Evolutionary conservation across 2,329 filamentous ascomycete species (phyloP).

Genomic region (Aspergillus fijiensis): DNA sequence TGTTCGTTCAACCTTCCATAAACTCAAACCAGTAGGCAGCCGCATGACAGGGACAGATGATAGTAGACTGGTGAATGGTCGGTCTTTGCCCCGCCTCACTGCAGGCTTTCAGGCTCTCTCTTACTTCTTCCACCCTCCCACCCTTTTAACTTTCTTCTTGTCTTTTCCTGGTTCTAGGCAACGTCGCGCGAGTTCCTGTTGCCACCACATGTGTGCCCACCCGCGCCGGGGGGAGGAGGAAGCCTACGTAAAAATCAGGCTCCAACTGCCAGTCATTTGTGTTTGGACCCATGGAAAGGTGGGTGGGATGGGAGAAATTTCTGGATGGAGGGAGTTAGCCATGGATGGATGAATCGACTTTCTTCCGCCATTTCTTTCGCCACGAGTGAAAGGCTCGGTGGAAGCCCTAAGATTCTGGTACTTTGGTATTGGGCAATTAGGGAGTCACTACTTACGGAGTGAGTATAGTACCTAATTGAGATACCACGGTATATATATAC

Average conservation of each 20-base stretch:
- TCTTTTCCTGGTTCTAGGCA: not conserved
- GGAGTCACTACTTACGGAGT: too few relatives aligned
- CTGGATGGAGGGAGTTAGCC: not conserved
- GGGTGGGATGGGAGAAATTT: not conserved
- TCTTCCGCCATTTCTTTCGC: not conserved
- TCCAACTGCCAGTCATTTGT: not conserved
- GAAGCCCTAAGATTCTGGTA: too few relatives aligned
- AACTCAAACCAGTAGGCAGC: slow-evolving; percentile 1
- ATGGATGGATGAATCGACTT: not conserved
- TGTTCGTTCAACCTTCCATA: not conserved
- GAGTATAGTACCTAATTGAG: too few relatives aligned
- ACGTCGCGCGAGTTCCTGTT: not conserved
- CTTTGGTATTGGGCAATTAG: too few relatives aligned
- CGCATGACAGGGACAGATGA: not conserved
- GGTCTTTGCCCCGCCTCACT: not conserved
- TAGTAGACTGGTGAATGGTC: not conserved
- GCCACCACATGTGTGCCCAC: not conserved
- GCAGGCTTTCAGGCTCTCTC: not conserved
- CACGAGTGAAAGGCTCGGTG: too few relatives aligned
- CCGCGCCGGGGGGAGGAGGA: not conserved
- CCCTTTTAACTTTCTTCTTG: not conserved
- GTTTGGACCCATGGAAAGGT: not conserved
- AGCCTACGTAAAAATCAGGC: not conserved
- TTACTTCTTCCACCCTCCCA: too few relatives aligned
- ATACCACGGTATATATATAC: too few relatives aligned